A percentile compares a stretch with the other conserved stretches of the same genome.
phyloP scores from a whole-genome alignment of 2,329 filamentous ascomycete species.

The Botrytis galanthina region DNA sequence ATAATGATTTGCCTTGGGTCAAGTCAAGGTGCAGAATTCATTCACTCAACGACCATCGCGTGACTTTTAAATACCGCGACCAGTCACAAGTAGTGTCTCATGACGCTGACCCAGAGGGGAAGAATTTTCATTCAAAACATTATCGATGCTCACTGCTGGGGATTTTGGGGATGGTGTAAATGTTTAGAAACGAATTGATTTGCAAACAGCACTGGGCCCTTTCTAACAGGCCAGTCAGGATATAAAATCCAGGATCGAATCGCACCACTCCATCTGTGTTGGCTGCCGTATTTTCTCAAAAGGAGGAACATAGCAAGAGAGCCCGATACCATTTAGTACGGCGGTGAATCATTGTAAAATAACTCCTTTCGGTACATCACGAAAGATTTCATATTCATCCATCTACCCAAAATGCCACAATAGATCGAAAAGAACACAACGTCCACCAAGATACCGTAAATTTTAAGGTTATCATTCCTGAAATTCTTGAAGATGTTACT shows the following conservation, averaged over 20 bases:
- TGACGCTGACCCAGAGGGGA: no score
- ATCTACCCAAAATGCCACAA: background rate
- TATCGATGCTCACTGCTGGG: background rate
- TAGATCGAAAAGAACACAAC: background rate
- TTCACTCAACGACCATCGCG: background rate
- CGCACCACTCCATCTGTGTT: background rate
- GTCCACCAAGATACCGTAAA: background rate
- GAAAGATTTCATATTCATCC: background rate
- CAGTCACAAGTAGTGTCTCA: background rate
- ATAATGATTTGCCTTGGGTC: background rate
- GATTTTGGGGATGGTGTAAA: no score
- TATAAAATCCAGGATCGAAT: background rate
- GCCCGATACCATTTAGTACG: background rate
- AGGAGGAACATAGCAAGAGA: background rate
- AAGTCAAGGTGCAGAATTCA: background rate
- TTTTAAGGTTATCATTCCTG: background rate
- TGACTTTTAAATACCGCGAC: background rate
- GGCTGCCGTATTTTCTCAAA: background rate
- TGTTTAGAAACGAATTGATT: no score
- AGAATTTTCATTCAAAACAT: background rate
- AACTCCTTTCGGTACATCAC: background rate
- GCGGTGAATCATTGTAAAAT: background rate
- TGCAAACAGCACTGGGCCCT: background rate
- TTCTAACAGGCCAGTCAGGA: background rate
- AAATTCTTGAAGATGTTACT: background rate